Conservation (phyloP, 2,329 filamentous ascomycete genomes). For the Xylaria polymorpha region DNA sequence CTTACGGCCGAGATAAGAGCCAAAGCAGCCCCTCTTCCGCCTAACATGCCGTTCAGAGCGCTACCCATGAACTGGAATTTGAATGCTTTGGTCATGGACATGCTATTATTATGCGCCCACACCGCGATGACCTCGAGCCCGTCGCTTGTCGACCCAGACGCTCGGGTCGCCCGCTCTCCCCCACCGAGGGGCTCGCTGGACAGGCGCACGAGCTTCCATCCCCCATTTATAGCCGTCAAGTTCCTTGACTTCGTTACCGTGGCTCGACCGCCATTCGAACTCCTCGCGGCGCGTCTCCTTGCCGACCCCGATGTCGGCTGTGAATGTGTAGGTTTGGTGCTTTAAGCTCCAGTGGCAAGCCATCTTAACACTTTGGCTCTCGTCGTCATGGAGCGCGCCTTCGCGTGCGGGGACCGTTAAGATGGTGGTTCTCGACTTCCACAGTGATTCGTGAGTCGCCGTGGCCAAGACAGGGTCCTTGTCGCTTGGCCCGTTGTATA, state of each 20-base stretch:
- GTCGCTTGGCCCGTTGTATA: conserved; percentile 52
- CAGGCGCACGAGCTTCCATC: conserved; percentile 57
- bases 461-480: conserved; percentile 48
- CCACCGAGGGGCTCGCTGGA: conserved; percentile 40
- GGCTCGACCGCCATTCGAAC: conserved; percentile 59
- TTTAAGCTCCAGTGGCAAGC: background rate
- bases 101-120: conserved; percentile 48
- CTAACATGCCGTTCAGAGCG: conserved; percentile 54
- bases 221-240: conserved; percentile 51
- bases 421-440: conserved; percentile 31
- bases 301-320: conserved; percentile 46
- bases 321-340: conserved; percentile 49
- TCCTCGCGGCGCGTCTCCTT: conserved; percentile 47
- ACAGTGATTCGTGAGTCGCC: conserved; percentile 31
- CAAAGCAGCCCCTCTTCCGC: conserved; percentile 57
- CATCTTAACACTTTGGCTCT: conserved; percentile 33
- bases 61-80: conserved; percentile 56
- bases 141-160: conserved; percentile 48
- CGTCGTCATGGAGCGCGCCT: conserved; percentile 37
- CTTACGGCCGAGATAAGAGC: conserved; percentile 54
- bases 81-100: conserved; percentile 53
- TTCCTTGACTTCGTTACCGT: conserved; percentile 50
- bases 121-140: conserved; percentile 58
- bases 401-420: conserved; percentile 41
- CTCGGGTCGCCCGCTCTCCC: conserved; percentile 31